Evolutionary conservation across 1,284 basidiomycete genomes (phyloP).

Genomic region (Ganoderma lucidum): DNA sequence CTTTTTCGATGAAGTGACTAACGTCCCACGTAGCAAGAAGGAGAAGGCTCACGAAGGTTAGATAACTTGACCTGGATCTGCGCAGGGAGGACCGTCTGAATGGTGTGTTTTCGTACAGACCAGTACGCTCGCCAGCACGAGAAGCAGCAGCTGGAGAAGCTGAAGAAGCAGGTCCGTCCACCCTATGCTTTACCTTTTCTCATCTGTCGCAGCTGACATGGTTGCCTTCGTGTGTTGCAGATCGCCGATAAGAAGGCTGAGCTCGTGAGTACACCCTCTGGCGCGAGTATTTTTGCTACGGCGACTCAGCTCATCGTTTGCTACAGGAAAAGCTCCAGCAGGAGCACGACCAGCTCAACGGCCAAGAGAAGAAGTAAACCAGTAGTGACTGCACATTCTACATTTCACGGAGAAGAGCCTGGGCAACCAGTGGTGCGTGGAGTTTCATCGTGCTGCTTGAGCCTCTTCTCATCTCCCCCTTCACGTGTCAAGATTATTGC

Average conservation of each 20-base stretch:
- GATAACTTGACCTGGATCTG: constrained; percentile 9
- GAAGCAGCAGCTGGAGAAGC: constrained; percentile 59
- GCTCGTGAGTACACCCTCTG: constrained; percentile 50
- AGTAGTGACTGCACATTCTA: background rate
- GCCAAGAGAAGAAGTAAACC: constrained; percentile 26
- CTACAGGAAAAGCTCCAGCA: constrained; percentile 32
- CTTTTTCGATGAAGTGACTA: constrained; percentile 9
- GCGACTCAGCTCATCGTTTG: background rate
- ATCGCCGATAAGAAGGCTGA: constrained; percentile 66
- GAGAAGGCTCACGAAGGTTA: constrained; percentile 78
- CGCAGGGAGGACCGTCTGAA: background rate
- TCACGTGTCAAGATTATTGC: constrained; percentile 12
- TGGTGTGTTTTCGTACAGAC: constrained; percentile 47
- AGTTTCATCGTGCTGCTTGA: background rate
- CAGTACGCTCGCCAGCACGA: constrained; percentile 68
- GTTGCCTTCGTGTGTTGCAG: constrained; percentile 41
- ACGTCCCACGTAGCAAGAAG: constrained; percentile 58
- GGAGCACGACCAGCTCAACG: constrained; percentile 30
- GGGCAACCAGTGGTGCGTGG: constrained; percentile 22
- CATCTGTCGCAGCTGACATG: background rate
- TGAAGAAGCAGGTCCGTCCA: constrained; percentile 60
- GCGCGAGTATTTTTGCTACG: too few species aligned
- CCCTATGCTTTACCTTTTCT: background rate
- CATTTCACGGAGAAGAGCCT: constrained; percentile 1
- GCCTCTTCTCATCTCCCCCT: background rate